Percentiles rank a stretch among this genome's conserved stretches.
These are phyloP conservation scores for Nyctanthes arbortristis DNA, from an alignment of 257 asterid species.

Conservation along the genomic window DNA sequence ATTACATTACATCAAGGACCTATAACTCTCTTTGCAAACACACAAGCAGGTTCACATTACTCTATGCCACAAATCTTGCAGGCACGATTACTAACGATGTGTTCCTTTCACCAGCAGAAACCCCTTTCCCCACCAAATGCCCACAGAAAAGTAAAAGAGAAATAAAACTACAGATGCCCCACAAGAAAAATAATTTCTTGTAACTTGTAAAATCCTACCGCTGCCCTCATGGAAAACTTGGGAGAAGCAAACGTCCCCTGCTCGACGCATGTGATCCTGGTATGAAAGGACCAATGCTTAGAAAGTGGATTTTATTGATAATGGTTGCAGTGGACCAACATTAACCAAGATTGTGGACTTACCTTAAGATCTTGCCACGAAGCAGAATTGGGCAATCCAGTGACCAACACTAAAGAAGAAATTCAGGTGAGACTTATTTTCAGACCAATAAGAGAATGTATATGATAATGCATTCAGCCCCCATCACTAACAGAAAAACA, in stretches of 20 bases:
- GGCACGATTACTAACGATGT: background rate
- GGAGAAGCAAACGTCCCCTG: conserved; percentile 99
- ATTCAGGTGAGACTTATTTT: conserved; percentile 18
- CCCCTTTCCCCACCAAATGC: background rate
- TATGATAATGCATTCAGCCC: background rate
- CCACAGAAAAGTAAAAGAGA: background rate
- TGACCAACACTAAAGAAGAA: conserved; percentile 62
- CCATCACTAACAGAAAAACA: background rate
- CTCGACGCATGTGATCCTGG: conserved; percentile 99
- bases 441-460: background rate
- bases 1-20: background rate
- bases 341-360: background rate
- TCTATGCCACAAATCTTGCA: background rate
- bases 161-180: background rate
- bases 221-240: conserved; percentile 94
- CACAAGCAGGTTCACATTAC: background rate
- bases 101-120: background rate
- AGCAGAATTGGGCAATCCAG: conserved; percentile 91
- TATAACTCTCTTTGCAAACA: background rate
- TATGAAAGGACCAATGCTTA: conserved; percentile 11
- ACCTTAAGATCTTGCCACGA: conserved; percentile 99
- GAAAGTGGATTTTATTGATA: background rate
- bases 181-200: too few relatives aligned
- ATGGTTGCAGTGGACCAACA: background rate
- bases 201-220: conserved; percentile 58